Percentiles rank a stretch among this genome's conserved stretches.
Evolutionary conservation across 108 stramenopile genomes (phyloP).

Genomic region (Skeletonema costatum): DNA sequence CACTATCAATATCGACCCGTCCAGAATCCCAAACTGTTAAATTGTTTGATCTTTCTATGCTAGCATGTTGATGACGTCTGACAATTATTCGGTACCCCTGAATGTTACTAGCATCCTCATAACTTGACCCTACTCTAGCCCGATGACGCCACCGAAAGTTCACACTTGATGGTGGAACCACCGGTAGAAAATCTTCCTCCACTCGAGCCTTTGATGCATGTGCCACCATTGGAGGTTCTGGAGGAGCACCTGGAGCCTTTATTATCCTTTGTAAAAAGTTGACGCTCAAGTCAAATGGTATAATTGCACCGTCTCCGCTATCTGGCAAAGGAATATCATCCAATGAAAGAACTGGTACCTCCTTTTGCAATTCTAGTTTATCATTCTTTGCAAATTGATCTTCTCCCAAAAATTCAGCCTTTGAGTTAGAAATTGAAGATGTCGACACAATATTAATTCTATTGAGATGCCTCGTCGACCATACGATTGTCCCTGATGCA

Average conservation of each 20-base stretch:
- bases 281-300: conserved; percentile 32
- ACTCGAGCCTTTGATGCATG: neutral
- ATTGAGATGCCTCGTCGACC: neutral
- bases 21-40: neutral
- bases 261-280: conserved; percentile 29
- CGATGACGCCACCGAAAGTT: conserved; percentile 38
- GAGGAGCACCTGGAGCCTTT: conserved; percentile 36
- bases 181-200: conserved; percentile 34
- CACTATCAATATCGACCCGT: neutral
- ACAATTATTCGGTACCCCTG: conserved; percentile 20
- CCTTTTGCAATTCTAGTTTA: neutral
- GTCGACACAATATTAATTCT: neutral
- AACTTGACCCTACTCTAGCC: conserved; percentile 16
- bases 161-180: conserved; percentile 16
- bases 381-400: neutral
- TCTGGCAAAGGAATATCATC: neutral
- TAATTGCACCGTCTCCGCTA: conserved; percentile 15
- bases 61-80: neutral
- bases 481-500: neutral
- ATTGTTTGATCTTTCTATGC: no score
- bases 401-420: neutral
- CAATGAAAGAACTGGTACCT: neutral
- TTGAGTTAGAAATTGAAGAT: neutral
- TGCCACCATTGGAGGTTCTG: conserved; percentile 11
- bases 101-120: conserved; percentile 15